Evolutionary conservation across 306 rosid species (phyloP), one percentile per base, ranked within the genome.

Genomic region (Gynostemma pentaphyllum): DNA sequence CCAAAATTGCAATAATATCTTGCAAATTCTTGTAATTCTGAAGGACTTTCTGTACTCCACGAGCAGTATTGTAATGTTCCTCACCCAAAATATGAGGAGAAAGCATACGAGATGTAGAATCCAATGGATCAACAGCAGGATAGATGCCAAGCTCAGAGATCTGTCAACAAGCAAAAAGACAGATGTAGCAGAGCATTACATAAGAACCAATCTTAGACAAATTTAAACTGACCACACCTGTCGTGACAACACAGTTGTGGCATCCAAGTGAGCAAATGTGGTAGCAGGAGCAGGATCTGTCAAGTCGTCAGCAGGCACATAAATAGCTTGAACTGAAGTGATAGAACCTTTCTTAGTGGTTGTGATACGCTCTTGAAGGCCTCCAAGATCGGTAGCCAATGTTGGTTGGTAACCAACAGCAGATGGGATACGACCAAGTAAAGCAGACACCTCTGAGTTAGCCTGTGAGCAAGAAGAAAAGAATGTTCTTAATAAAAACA

Each of bases 221-320:
- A n/a, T n/a, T n/a, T n/a, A n/a, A n/a, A n/a, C n/a, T n/a, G n/a
- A n/a, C n/a, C n/a, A 66, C 45, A 92, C 99, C 95, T 84, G 94
- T 69, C 99, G 82, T 1, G 99, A 92, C 52, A 92, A 68, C 90
- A 92, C 99, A 18, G 99, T 92, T 4, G 99, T 92, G 44, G 99
- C 99, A 79, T 92, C 99, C 88, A 92, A 79, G 82, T 92, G 99
- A 80, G 99, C 99, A 9, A 92, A 92, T 12, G 99, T 88, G 13
- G 99, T 92, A 28, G 99, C 99, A 53, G 99, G 99, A 68, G 99
- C 99, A 21, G 99, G 99, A 92, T 92, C 99, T 64, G 99, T 92
- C 95, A 92, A 88, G 49, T 92, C 99, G 81, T 92, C 99, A 68
- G 99, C 99, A 73, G 99, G 99, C 76, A 92, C 99, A 45, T 92